Evolutionary conservation across 495 filamentous ascomycete genomes (phyloP).

Genomic region (Penicillium coprophilum): DNA sequence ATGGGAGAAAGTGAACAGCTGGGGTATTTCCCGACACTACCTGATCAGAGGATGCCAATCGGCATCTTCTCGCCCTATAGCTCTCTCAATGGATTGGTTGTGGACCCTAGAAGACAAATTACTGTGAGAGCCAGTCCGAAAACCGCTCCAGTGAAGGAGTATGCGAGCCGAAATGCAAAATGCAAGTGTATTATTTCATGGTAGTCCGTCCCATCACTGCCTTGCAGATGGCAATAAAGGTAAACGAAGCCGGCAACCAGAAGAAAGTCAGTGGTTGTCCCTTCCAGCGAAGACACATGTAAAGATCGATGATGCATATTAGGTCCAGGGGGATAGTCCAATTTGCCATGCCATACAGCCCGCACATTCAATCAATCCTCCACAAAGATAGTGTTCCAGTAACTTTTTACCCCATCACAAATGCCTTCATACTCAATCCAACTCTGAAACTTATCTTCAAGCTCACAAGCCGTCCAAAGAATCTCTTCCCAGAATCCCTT

Average conservation of each 20-base stretch:
- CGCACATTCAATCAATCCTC: neutral
- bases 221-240: neutral
- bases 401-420: constrained; percentile 28
- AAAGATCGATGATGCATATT: neutral
- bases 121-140: no score
- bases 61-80: no score
- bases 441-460: constrained; percentile 40
- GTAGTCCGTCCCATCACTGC: neutral
- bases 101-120: no score
- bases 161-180: neutral
- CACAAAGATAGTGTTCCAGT: constrained; percentile 25
- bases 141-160: neutral
- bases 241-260: neutral
- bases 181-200: neutral
- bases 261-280: neutral
- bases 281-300: neutral
- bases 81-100: no score
- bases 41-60: no score
- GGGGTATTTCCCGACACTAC: no score
- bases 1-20: no score
- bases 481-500: constrained; percentile 51
- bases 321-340: no score
- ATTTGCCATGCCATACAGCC: neutral
- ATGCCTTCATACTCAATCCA: constrained; percentile 34
- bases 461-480: constrained; percentile 46